Evolutionary conservation across 768 basidiomycete genomes (phyloP).

Genomic region (Hygrophoropsis aurantiaca): DNA sequence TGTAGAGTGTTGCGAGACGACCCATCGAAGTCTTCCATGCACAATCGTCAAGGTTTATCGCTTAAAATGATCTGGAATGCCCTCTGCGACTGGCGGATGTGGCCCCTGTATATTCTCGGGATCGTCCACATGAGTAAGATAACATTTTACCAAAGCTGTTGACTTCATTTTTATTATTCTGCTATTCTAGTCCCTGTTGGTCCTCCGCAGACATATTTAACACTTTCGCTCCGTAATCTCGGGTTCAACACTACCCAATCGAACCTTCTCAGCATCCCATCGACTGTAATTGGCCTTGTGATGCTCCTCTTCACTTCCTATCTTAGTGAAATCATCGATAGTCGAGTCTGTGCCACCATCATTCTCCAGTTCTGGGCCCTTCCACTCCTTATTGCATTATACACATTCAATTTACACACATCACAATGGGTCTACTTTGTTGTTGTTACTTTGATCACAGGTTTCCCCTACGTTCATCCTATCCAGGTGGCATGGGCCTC

Average conservation of each 20-base stretch:
- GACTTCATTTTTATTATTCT: not conserved
- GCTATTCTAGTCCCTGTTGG: conserved; percentile 48
- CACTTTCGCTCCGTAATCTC: conserved; percentile 57
- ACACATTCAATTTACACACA: conserved; percentile 47
- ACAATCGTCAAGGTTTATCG: conserved; percentile 65
- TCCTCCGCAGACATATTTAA: conserved; percentile 63
- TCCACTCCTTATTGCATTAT: conserved; percentile 56
- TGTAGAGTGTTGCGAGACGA: conserved; percentile 58
- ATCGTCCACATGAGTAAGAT: conserved; percentile 51
- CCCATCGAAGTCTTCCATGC: conserved; percentile 67
- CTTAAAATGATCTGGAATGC: conserved; percentile 49
- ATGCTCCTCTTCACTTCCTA: conserved; percentile 49
- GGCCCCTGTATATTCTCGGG: conserved; percentile 64
- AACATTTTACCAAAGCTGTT: not conserved
- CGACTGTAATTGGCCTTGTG: conserved; percentile 49
- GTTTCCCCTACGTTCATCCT: conserved; percentile 44
- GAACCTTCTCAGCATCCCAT: conserved; percentile 63
- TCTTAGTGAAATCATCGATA: conserved; percentile 55
- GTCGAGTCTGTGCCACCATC: conserved; percentile 52
- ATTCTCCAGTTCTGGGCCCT: conserved; percentile 62
- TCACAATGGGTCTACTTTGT: conserved; percentile 57
- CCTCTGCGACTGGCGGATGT: conserved; percentile 59
- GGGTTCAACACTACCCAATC: conserved; percentile 65
- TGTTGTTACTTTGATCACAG: conserved; percentile 54
- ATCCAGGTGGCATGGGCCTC: conserved; percentile 58